Conservation (phyloP, 2,329 filamentous ascomycete species). For the Aspergillus pseudoviridinutans region DNA sequence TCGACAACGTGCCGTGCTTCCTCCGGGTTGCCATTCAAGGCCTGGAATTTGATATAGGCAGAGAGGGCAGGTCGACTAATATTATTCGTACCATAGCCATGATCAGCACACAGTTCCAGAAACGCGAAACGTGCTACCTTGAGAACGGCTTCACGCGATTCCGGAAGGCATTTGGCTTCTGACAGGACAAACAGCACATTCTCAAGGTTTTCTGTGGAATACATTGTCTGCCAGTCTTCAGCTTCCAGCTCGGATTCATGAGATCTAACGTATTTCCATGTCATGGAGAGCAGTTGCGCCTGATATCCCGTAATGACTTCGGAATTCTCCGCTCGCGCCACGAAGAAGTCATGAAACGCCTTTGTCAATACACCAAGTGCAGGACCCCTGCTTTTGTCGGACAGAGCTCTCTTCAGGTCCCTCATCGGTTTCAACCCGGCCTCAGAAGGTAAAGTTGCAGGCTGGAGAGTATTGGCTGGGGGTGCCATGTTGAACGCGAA, state of each 20-base stretch:
- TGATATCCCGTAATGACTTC: conserved; percentile 62
- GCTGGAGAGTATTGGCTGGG: conserved; percentile 51
- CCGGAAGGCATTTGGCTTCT: conserved; percentile 31
- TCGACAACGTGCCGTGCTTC: conserved; percentile 51
- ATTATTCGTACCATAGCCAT: conserved; percentile 40
- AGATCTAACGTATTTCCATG: conserved; percentile 58
- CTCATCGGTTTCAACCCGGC: conserved; percentile 67
- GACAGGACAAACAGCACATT: conserved; percentile 38
- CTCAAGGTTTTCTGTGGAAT: conserved; percentile 38
- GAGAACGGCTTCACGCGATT: conserved; percentile 36
- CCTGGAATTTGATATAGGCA: conserved; percentile 50
- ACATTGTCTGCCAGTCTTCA: conserved; percentile 32
- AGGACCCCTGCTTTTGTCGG: conserved; percentile 63
- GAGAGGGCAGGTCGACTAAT: conserved; percentile 37
- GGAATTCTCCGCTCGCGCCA: conserved; percentile 47
- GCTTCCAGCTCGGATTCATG: conserved; percentile 28
- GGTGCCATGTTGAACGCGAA: conserved; percentile 29
- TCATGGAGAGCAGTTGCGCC: conserved; percentile 55
- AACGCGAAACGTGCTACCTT: conserved; percentile 38
- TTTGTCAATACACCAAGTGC: conserved; percentile 58
- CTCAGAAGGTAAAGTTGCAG: conserved; percentile 54
- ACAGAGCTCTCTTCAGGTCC: conserved; percentile 60
- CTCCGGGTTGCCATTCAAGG: conserved; percentile 51
- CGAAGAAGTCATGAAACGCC: conserved; percentile 64
- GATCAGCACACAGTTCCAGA: conserved; percentile 32